Conservation (phyloP, 257 asterid genomes). For the Solanum habrochaites region DNA sequence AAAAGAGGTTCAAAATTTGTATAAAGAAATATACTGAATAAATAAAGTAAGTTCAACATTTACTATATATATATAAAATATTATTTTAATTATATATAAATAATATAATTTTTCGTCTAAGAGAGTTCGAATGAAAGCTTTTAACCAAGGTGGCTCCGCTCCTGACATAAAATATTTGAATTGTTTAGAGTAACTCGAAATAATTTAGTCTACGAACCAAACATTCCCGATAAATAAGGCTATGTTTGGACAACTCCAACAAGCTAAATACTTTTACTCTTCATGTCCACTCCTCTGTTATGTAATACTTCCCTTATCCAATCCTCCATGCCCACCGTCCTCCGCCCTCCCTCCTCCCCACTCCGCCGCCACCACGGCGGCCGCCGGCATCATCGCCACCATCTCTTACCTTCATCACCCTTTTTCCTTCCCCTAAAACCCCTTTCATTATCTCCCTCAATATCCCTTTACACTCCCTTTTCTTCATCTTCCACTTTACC, state of each 20-base stretch:
- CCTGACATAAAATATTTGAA: too few relatives aligned
- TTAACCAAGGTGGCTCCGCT: too few relatives aligned
- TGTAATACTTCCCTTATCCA: not conserved
- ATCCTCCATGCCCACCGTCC: constrained; percentile 10
- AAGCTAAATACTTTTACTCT: not conserved
- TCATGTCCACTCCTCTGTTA: not conserved
- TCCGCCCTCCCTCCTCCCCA: constrained; percentile 5
- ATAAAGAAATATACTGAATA: too few relatives aligned
- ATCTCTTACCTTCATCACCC: not conserved
- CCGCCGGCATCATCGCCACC: not conserved
- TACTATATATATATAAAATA: too few relatives aligned
- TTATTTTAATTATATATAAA: too few relatives aligned
- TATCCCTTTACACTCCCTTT: constrained; percentile 5
- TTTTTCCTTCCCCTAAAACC: constrained; percentile 7
- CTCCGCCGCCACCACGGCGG: constrained; percentile 5
- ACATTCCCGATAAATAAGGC: not conserved
- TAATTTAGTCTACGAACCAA: too few relatives aligned
- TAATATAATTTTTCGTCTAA: too few relatives aligned
- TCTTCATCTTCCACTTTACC: constrained; percentile 9
- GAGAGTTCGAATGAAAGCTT: too few relatives aligned
- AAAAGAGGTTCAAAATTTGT: too few relatives aligned
- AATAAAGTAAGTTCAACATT: too few relatives aligned
- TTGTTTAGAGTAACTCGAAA: too few relatives aligned
- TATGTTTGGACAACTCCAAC: not conserved
- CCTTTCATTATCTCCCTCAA: constrained; percentile 3